These are phyloP conservation scores for Gardenia jasminoides DNA, from an alignment of 257 asterid genomes.

Conservation along the genomic window DNA sequence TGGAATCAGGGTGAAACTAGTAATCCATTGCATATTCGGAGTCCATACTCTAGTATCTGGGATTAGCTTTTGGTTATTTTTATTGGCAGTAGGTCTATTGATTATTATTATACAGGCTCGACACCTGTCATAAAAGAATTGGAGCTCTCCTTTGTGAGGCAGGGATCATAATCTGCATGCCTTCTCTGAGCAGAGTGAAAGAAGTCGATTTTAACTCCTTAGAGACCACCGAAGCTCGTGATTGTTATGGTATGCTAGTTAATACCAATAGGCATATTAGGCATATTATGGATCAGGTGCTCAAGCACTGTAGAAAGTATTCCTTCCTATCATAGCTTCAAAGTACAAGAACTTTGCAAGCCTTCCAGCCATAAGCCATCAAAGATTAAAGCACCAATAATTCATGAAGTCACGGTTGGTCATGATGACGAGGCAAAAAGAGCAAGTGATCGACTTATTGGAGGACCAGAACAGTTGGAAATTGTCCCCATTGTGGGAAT, in stretches of 20 bases:
- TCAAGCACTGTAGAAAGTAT: background rate
- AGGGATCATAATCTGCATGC: background rate
- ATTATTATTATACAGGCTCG: too few species aligned
- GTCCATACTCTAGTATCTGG: too few species aligned
- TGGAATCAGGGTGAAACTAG: too few species aligned
- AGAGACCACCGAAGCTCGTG: background rate
- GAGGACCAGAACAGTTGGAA: background rate
- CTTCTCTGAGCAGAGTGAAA: too few species aligned
- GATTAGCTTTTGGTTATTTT: too few species aligned
- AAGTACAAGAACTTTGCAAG: too few species aligned
- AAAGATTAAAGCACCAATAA: background rate
- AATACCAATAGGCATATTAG: background rate
- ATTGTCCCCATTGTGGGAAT: slow-evolving; percentile 14
- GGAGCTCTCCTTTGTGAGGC: background rate
- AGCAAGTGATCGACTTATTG: background rate
- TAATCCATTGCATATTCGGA: too few species aligned
- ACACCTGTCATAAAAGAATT: too few species aligned
- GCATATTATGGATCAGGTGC: background rate
- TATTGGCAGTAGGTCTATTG: too few species aligned
- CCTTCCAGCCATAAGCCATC: background rate
- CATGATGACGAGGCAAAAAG: background rate
- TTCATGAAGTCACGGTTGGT: background rate
- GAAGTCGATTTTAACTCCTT: too few species aligned
- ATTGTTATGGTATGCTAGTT: background rate
- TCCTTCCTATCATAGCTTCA: background rate